phyloP scores from a whole-genome alignment of 2,329 filamentous ascomycete species.

The Botrytis paeoniae region DNA sequence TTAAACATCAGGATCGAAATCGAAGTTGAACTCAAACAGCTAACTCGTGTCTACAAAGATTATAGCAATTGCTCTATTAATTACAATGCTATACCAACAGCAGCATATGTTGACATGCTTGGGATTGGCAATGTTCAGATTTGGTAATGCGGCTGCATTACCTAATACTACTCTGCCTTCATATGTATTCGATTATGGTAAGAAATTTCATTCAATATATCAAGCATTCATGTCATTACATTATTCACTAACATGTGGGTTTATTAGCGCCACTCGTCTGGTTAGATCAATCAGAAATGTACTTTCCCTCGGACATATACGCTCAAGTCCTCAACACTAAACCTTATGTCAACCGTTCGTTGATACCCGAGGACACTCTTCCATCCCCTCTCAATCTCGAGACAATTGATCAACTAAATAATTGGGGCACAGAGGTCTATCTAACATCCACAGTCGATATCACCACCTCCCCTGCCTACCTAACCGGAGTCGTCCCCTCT shows the following conservation, averaged over 20 bases:
- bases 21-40: slow-evolving; percentile 24
- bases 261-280: slow-evolving; percentile 49
- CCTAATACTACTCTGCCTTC: slow-evolving; percentile 38
- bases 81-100: slow-evolving; percentile 13
- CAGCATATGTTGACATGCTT: slow-evolving; percentile 14
- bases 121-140: slow-evolving; percentile 6
- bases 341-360: slow-evolving; percentile 45
- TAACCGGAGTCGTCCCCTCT: slow-evolving; percentile 53
- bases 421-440: slow-evolving; percentile 43
- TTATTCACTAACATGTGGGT: not conserved
- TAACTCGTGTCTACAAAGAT: slow-evolving; percentile 13
- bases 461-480: slow-evolving; percentile 45
- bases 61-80: slow-evolving; percentile 15
- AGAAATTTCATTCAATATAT: not conserved
- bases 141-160: not conserved
- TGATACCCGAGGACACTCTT: slow-evolving; percentile 36
- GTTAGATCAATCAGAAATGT: slow-evolving; percentile 47
- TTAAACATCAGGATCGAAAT: not conserved
- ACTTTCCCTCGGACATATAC: slow-evolving; percentile 49
- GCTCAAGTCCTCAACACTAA: slow-evolving; percentile 46
- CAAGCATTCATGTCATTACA: not conserved
- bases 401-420: slow-evolving; percentile 49
- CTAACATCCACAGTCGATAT: slow-evolving; percentile 50
- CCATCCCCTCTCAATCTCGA: slow-evolving; percentile 44
- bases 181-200: slow-evolving; percentile 48